Conservation (phyloP, 768 basidiomycete genomes). For the Clitopilus passeckerianus region DNA sequence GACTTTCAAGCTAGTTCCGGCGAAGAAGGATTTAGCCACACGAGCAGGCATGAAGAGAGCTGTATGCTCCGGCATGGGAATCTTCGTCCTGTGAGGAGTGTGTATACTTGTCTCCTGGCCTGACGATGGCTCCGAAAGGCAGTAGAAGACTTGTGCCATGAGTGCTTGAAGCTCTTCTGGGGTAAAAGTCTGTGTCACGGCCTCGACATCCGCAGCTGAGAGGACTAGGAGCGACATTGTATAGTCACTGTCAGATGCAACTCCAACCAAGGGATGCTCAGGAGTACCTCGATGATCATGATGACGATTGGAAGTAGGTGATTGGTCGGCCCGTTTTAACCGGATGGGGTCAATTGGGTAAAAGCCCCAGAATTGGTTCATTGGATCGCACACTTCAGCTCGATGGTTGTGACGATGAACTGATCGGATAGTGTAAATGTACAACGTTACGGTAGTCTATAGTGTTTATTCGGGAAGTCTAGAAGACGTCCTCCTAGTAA, state of each 20-base stretch:
- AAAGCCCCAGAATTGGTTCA: too few species aligned
- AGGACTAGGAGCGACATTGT: constrained; percentile 55
- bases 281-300: neutral
- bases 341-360: too few species aligned
- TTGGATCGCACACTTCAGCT: too few species aligned
- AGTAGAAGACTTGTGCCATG: constrained; percentile 57
- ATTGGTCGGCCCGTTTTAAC: neutral
- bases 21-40: constrained; percentile 21
- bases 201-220: constrained; percentile 52
- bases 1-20: constrained; percentile 71
- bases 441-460: too few species aligned
- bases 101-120: constrained; percentile 15
- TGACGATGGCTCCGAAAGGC: constrained; percentile 27
- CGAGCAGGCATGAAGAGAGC: constrained; percentile 84
- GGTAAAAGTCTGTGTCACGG: constrained; percentile 37
- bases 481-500: neutral
- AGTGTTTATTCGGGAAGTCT: neutral
- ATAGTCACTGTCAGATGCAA: neutral
- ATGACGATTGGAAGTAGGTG: neutral
- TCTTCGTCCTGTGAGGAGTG: constrained; percentile 55
- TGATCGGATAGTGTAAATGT: too few species aligned
- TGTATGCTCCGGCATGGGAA: constrained; percentile 51
- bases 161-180: constrained; percentile 43
- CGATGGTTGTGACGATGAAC: too few species aligned
- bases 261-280: neutral